Percentiles rank a stretch among this genome's conserved stretches.
Conservation (phyloP, 1,284 basidiomycete genomes). For the Mycena sp. region DNA sequence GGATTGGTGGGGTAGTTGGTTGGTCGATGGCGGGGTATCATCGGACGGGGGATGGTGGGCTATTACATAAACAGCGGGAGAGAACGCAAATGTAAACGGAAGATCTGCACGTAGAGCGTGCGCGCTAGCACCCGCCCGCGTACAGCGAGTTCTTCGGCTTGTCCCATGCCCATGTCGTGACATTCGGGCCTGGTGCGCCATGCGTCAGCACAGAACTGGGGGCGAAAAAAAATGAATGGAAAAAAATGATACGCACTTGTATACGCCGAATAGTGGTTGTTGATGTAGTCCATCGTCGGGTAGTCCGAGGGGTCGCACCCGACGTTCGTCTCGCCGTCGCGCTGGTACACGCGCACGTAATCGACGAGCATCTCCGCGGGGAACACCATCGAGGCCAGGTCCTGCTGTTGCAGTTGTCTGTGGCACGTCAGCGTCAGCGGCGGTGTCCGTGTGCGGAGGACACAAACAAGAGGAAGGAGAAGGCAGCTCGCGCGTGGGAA, state of each 20-base stretch:
- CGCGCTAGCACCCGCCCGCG: no score
- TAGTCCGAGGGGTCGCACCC: constrained; percentile 65
- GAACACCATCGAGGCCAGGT: constrained; percentile 65
- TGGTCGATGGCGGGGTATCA: no score
- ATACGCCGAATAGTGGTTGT: constrained; percentile 58
- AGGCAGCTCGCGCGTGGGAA: no score
- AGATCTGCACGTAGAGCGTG: no score
- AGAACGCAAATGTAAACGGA: no score
- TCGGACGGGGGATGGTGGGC: no score
- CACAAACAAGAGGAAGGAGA: not conserved
- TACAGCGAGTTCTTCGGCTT: constrained; percentile 44
- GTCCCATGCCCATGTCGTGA: constrained; percentile 45
- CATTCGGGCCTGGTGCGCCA: constrained; percentile 40
- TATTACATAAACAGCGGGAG: not conserved
- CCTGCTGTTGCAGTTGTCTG: constrained; percentile 62
- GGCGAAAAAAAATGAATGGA: not conserved
- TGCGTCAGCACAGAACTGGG: not conserved
- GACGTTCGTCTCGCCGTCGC: constrained; percentile 58
- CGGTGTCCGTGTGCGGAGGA: no score
- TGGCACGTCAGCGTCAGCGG: no score
- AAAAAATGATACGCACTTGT: constrained; percentile 52
- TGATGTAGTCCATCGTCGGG: constrained; percentile 75
- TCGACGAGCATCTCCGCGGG: constrained; percentile 73
- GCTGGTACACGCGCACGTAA: constrained; percentile 79
- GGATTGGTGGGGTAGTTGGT: no score